Evolutionary conservation across 1,139 yeast species (phyloP), one percentile per base, ranked within the genome.

Genomic region (Torulaspora pretoriensis): DNA sequence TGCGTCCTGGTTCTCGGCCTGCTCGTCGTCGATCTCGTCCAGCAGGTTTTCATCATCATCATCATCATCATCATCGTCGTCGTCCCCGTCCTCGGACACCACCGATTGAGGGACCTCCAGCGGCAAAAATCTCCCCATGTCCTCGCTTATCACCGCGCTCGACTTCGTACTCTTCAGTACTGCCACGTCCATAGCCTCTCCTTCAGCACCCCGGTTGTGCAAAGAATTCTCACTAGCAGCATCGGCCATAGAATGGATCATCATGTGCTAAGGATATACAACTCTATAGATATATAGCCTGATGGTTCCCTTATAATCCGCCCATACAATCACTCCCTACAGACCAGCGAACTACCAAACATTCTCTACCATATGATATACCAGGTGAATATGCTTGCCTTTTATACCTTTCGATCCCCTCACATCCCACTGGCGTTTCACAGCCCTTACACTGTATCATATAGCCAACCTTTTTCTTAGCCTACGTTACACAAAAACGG

Each of bases 91-190:
- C 17, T 51, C 54, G 3, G 54, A 52, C n/a, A 43, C 53, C 25
- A 46, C 25, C 3, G 59, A 52, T 5, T 57, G 54, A 4, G 58
- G 54, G 3, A 51, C 54, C 10, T 50, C 56, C 23, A 42, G 48
- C 12, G 56, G 57, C 12, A 54, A 29, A n/a, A 51, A 44, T 10
- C 47, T 43, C 30, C 47, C 52, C 24, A 52, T 46, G 12, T 53
- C 54, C 29, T 54, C 59, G 14, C 53, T 48, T 13, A 53, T 47
- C 28, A 54, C 55, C 12, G 53, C 38, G 25, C 55, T 32, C 28
- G 51, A 34, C 35, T 46, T 46, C 12, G 37, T 19, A 22, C 19
- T 22, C 13, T 34, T 37, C 12, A 46, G 9, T 9, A 44, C 40
- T 5, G 22, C 33, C 6, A 35, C 33, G 10, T 25, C 41, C 16